A percentile compares a stretch with the other conserved stretches of the same genome.
These are phyloP conservation scores for Penicillium sp. DNA, from an alignment of 2,329 filamentous ascomycete species.

Conservation along the genomic window DNA sequence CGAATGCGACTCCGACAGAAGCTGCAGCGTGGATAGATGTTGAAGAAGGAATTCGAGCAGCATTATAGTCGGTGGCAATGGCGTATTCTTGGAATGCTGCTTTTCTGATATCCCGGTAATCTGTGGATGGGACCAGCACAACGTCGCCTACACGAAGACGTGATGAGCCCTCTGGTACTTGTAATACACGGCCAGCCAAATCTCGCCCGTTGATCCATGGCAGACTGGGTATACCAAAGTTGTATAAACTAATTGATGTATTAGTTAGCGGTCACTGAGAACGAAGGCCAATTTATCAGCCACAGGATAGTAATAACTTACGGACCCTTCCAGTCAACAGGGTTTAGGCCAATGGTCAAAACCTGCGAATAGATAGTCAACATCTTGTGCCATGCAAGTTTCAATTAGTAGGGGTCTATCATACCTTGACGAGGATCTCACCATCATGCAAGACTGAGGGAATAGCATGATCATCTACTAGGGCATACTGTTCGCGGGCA, in stretches of 20 bases:
- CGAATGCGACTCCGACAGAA: constrained; percentile 68
- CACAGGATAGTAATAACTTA: constrained; percentile 40
- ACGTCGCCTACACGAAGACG: constrained; percentile 59
- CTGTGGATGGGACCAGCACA: constrained; percentile 66
- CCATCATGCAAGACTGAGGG: constrained; percentile 47
- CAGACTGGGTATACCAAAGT: constrained; percentile 66
- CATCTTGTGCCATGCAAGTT: not conserved
- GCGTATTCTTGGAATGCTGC: constrained; percentile 70
- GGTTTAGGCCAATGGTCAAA: constrained; percentile 68
- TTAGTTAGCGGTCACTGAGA: not conserved
- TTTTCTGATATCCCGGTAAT: constrained; percentile 71
- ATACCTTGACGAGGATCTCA: constrained; percentile 62
- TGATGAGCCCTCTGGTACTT: constrained; percentile 42
- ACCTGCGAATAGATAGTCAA: constrained; percentile 35
- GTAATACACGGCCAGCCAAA: constrained; percentile 63
- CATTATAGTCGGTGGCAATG: constrained; percentile 64
- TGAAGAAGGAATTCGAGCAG: constrained; percentile 58
- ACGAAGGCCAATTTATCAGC: not conserved
- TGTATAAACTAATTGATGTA: constrained; percentile 57
- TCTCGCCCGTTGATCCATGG: constrained; percentile 71
- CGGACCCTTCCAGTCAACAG: constrained; percentile 75
- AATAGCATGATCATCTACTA: constrained; percentile 47
- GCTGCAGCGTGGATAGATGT: constrained; percentile 58
- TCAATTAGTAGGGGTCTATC: not conserved
- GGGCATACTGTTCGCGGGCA: constrained; percentile 51